These are phyloP conservation scores for Trametes elegans DNA, from an alignment of 768 basidiomycete genomes.

Conservation along the genomic window DNA sequence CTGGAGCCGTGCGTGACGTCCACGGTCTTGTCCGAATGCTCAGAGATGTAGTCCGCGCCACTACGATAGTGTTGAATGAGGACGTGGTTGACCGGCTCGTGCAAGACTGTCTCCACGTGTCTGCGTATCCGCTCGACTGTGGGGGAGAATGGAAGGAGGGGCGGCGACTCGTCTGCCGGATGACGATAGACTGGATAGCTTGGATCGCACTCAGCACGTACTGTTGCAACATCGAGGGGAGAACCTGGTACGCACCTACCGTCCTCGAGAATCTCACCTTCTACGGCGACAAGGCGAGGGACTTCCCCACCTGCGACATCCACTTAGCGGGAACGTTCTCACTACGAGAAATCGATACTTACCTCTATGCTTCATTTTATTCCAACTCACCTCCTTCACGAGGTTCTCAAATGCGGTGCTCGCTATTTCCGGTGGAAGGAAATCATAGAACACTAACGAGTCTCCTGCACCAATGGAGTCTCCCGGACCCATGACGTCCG, in stretches of 20 bases:
- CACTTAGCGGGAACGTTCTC: neutral
- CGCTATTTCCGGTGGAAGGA: constrained; percentile 58
- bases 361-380: constrained; percentile 75
- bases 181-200: constrained; percentile 82
- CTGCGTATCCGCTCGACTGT: constrained; percentile 65
- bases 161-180: constrained; percentile 76
- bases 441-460: constrained; percentile 52
- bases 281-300: constrained; percentile 60
- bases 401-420: constrained; percentile 56
- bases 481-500: constrained; percentile 20
- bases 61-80: constrained; percentile 79
- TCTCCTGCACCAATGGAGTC: constrained; percentile 66
- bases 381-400: constrained; percentile 67
- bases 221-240: constrained; percentile 16
- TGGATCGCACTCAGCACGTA: neutral
- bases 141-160: constrained; percentile 61
- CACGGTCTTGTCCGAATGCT: constrained; percentile 86
- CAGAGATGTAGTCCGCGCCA: constrained; percentile 80
- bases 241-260: constrained; percentile 48
- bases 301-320: constrained; percentile 64
- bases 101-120: constrained; percentile 54
- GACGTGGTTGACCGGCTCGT: constrained; percentile 78
- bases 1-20: constrained; percentile 72
- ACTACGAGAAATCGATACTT: constrained; percentile 5
- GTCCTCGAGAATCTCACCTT: constrained; percentile 51